Percentiles rank a stretch among this genome's conserved stretches.
Conservation (phyloP, 2,329 filamentous ascomycete genomes). For the Xylaria sp. region DNA sequence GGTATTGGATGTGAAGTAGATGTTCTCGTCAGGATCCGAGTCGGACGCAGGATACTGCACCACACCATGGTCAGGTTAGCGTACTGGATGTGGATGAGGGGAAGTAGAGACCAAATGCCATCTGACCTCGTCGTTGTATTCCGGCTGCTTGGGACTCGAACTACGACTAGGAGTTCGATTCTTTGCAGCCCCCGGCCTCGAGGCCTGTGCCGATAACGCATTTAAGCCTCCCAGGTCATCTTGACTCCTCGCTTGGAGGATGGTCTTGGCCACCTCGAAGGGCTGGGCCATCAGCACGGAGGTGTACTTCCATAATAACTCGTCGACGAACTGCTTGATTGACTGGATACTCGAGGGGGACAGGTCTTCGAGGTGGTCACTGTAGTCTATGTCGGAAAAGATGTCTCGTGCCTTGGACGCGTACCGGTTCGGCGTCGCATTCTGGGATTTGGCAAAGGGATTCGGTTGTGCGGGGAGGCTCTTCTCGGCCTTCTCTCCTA, state of each 20-base stretch:
- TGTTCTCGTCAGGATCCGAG: constrained; percentile 75
- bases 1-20: constrained; percentile 76
- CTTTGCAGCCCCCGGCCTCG: constrained; percentile 37
- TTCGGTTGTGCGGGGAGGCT: constrained; percentile 41
- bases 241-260: constrained; percentile 75
- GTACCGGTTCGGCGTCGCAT: constrained; percentile 47
- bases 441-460: constrained; percentile 48
- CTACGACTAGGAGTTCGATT: constrained; percentile 23
- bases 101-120: too few relatives aligned
- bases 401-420: constrained; percentile 77
- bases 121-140: constrained; percentile 39
- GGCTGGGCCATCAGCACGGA: constrained; percentile 89
- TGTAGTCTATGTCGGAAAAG: constrained; percentile 89
- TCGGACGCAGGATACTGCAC: constrained; percentile 56
- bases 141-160: constrained; percentile 38
- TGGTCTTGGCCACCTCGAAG: constrained; percentile 94
- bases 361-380: constrained; percentile 77
- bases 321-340: constrained; percentile 76
- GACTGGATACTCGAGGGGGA: constrained; percentile 76
- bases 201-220: constrained; percentile 31
- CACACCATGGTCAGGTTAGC: constrained; percentile 20
- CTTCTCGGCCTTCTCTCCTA: constrained; percentile 56
- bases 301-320: constrained; percentile 89
- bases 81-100: neutral
- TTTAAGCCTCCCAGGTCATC: constrained; percentile 48